Evolutionary conservation across 208 protist species (phyloP).

Genomic region (Wallacemonas sp.): DNA sequence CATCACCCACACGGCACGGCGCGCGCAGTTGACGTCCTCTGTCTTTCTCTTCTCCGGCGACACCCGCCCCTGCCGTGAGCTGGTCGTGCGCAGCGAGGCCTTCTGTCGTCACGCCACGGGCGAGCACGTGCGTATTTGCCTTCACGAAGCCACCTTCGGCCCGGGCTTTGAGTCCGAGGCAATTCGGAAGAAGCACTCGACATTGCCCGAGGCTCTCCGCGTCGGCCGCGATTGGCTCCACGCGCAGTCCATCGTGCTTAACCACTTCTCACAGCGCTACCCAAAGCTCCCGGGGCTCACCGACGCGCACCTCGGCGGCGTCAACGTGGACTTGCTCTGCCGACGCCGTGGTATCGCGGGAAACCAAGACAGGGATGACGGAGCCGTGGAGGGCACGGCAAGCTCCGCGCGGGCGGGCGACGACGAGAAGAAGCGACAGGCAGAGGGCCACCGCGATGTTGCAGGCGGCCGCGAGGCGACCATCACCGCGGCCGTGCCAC

Average conservation of each 20-base stretch:
- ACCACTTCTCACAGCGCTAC: slow-evolving; percentile 93
- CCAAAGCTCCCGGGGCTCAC: slow-evolving; percentile 80
- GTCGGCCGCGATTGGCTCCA: slow-evolving; percentile 37
- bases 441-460: too few species aligned
- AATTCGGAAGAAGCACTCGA: slow-evolving; percentile 84
- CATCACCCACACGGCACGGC: background rate
- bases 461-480: too few species aligned
- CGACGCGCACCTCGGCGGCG: slow-evolving; percentile 43
- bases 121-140: slow-evolving; percentile 62
- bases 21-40: slow-evolving; percentile 37
- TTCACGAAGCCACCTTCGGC: slow-evolving; percentile 95
- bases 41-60: slow-evolving; percentile 91
- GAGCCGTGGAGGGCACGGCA: background rate
- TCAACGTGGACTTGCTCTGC: slow-evolving; percentile 28
- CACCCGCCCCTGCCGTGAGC: slow-evolving; percentile 68
- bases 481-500: too few species aligned
- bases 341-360: background rate
- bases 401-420: background rate
- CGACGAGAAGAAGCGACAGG: too few species aligned
- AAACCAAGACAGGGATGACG: background rate
- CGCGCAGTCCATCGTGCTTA: slow-evolving; percentile 65
- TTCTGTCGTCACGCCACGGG: slow-evolving; percentile 29
- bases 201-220: slow-evolving; percentile 78
- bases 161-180: slow-evolving; percentile 84
- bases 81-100: slow-evolving; percentile 57